These are phyloP conservation scores for Acanthamoeba healyi DNA, from an alignment of 208 protist genomes.

Conservation along the genomic window DNA sequence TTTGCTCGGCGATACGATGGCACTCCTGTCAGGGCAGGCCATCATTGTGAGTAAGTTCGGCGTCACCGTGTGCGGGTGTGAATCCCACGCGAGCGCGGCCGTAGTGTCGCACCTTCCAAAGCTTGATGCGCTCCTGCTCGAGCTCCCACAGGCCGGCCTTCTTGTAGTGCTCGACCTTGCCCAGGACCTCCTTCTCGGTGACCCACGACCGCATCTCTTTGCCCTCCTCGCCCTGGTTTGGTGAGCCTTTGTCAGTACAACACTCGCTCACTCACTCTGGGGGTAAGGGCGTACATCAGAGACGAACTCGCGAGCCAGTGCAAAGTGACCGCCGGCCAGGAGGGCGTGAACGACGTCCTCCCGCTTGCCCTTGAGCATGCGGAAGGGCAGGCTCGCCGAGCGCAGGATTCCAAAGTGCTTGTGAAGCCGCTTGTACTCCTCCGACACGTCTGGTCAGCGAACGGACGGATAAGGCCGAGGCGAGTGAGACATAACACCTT, in stretches of 20 bases:
- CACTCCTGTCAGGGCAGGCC: conserved; percentile 28
- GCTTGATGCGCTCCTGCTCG: conserved; percentile 12
- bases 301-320: conserved; percentile 1
- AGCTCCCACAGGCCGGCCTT: conserved; percentile 30
- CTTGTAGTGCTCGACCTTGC: conserved; percentile 10
- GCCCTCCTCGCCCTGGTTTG: background rate
- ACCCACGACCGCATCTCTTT: conserved; percentile 47
- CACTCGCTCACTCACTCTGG: no score
- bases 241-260: no score
- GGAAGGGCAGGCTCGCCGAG: conserved; percentile 17
- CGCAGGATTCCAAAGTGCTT: conserved; percentile 19
- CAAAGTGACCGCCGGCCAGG: conserved; percentile 18
- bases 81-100: no score
- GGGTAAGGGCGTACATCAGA: background rate
- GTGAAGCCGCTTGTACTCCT: conserved; percentile 61
- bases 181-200: conserved; percentile 22
- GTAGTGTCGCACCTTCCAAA: background rate
- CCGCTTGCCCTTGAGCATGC: conserved; percentile 1
- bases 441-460: background rate
- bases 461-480: no score
- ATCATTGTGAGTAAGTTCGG: background rate
- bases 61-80: background rate
- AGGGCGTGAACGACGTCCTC: conserved; percentile 1
- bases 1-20: conserved; percentile 28
- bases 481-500: no score